A percentile compares a stretch with the other conserved stretches of the same genome.
These are phyloP conservation scores for Daldinia caldariorum DNA, from an alignment of 495 filamentous ascomycete genomes.

Conservation along the genomic window DNA sequence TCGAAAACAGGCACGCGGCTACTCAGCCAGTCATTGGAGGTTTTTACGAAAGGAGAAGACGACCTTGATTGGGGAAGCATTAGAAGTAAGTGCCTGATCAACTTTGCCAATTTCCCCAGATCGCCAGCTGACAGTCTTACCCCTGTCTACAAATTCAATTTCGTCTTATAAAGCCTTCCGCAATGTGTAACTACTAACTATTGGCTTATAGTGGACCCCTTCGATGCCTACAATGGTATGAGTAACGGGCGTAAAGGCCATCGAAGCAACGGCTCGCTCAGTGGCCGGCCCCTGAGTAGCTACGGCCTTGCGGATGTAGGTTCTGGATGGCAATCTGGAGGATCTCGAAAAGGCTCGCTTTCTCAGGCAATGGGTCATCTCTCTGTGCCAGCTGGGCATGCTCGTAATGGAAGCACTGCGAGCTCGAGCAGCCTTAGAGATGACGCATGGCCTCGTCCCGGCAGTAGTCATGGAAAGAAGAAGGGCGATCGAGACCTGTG, in stretches of 20 bases:
- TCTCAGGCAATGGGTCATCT: constrained; percentile 77
- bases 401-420: constrained; percentile 23
- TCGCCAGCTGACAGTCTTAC: background rate
- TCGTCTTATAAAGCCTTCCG: background rate
- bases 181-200: constrained; percentile 13
- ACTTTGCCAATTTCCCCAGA: background rate
- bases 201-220: constrained; percentile 45
- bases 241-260: constrained; percentile 32
- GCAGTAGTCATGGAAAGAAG: constrained; percentile 52
- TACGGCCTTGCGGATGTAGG: constrained; percentile 60
- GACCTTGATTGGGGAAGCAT: constrained; percentile 87
- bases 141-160: background rate
- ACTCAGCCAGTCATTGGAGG: constrained; percentile 73
- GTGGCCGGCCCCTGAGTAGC: constrained; percentile 57
- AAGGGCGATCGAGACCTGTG: constrained; percentile 59
- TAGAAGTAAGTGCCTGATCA: constrained; percentile 37
- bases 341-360: constrained; percentile 58
- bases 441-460: constrained; percentile 57
- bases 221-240: constrained; percentile 40
- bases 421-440: constrained; percentile 35
- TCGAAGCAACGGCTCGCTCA: constrained; percentile 34
- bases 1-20: constrained; percentile 43
- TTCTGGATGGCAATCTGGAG: constrained; percentile 54
- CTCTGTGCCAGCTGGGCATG: constrained; percentile 68
- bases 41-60: constrained; percentile 87